Conservation (phyloP, 352 stramenopile genomes). For the Phytopythium cucurbitacearum region DNA sequence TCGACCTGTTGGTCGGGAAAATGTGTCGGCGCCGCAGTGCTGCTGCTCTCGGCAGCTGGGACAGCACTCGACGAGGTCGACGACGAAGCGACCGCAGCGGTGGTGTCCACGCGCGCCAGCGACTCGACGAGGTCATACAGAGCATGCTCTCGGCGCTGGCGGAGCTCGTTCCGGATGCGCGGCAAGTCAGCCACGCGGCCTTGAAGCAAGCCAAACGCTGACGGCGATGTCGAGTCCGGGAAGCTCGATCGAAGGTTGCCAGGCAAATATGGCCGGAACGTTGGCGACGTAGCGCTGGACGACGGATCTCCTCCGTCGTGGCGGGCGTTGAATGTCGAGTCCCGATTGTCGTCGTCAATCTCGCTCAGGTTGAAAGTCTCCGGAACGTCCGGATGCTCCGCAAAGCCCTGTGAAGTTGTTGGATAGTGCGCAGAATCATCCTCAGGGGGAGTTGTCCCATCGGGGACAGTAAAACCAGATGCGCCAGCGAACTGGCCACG, state of each 20-base stretch:
- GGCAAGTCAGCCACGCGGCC: conserved; percentile 2
- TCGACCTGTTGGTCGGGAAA: background rate
- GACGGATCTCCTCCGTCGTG: background rate
- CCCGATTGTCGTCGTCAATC: conserved; percentile 3
- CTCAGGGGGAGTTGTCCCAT: background rate
- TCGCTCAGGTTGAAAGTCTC: conserved; percentile 5
- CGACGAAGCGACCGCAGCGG: background rate
- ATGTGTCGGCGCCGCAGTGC: background rate
- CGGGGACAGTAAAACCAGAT: background rate
- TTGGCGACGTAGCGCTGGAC: background rate
- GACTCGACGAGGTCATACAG: conserved; percentile 6
- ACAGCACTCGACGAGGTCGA: background rate
- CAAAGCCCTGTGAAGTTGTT: background rate
- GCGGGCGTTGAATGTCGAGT: background rate
- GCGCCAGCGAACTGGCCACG: background rate
- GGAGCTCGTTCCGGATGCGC: conserved; percentile 5
- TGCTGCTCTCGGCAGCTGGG: background rate
- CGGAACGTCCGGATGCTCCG: conserved; percentile 1
- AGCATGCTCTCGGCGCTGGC: conserved; percentile 2
- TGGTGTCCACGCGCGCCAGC: conserved; percentile 2
- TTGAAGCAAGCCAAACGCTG: conserved; percentile 1
- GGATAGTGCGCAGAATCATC: background rate
- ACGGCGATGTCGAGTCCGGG: background rate
- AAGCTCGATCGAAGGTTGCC: background rate
- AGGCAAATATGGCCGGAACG: conserved; percentile 3